Conservation (phyloP, 257 asterid species). For the Solanum commersonii region DNA sequence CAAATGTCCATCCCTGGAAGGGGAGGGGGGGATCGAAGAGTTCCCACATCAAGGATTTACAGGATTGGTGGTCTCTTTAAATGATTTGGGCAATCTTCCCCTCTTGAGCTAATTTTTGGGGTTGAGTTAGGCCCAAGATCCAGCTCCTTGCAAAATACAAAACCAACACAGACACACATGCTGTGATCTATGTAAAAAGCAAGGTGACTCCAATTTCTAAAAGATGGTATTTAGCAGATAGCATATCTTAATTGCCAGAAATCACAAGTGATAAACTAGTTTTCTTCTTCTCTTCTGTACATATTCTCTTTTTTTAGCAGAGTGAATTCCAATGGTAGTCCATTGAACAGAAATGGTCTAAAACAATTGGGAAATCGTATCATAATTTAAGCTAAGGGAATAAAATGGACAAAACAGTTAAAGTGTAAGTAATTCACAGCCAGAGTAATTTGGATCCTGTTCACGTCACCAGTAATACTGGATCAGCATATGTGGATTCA, state of each 20-base stretch:
- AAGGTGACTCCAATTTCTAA: neutral
- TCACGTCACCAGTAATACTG: neutral
- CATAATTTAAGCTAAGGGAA: neutral
- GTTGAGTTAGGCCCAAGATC: neutral
- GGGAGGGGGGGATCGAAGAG: neutral
- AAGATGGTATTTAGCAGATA: neutral
- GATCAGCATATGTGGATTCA: neutral
- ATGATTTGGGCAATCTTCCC: neutral
- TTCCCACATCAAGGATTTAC: neutral
- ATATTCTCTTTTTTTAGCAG: neutral
- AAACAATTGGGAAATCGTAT: neutral
- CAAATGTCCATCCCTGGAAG: neutral
- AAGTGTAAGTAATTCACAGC: neutral
- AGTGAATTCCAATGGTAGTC: neutral
- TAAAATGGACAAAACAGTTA: neutral
- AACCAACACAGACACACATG: neutral
- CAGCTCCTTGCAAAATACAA: neutral
- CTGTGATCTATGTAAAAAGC: neutral
- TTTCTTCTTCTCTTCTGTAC: neutral
- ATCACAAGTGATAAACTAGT: neutral
- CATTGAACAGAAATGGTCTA: neutral
- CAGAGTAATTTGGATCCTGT: neutral
- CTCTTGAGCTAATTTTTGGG: neutral
- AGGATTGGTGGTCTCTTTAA: neutral
- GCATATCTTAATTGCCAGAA: neutral